Percentiles rank a stretch among this genome's conserved stretches.
phyloP scores from a whole-genome alignment of 495 filamentous ascomycete genomes.

The Astrothelium macrocarpum region DNA sequence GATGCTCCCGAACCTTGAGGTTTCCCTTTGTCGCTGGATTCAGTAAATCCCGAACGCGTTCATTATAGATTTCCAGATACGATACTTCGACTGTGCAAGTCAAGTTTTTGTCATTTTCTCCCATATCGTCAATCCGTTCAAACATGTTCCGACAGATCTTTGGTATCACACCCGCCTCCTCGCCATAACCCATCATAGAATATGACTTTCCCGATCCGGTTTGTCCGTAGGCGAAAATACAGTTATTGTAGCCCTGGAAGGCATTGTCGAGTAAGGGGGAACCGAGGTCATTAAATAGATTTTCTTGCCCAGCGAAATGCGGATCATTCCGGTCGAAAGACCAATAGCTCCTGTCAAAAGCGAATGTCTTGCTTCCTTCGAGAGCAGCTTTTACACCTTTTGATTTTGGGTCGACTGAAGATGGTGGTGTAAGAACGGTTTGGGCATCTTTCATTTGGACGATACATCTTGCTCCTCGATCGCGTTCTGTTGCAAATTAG shows the following conservation, averaged over 20 bases:
- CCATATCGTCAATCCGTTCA: slow-evolving; percentile 64
- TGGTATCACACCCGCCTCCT: slow-evolving; percentile 95
- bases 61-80: slow-evolving; percentile 99
- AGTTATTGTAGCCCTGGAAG: slow-evolving; percentile 98
- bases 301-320: slow-evolving; percentile 82
- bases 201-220: slow-evolving; percentile 98
- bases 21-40: slow-evolving; percentile 96
- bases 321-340: slow-evolving; percentile 77
- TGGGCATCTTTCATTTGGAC: slow-evolving; percentile 91
- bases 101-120: slow-evolving; percentile 63
- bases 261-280: slow-evolving; percentile 93
- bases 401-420: slow-evolving; percentile 40
- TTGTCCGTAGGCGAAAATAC: slow-evolving; percentile 99
- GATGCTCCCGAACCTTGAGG: slow-evolving; percentile 93
- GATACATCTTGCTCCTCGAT: slow-evolving; percentile 91
- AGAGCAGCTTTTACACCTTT: slow-evolving; percentile 54
- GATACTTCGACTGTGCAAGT: slow-evolving; percentile 94
- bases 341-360: slow-evolving; percentile 97
- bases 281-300: slow-evolving; percentile 81
- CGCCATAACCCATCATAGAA: slow-evolving; percentile 99
- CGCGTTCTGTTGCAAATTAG: slow-evolving; percentile 56
- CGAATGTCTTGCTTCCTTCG: slow-evolving; percentile 80
- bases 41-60: slow-evolving; percentile 89
- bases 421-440: slow-evolving; percentile 73
- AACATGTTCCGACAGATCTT: slow-evolving; percentile 98